Evolutionary conservation across 805 yeast genomes (phyloP).

Genomic region (Sporopachydermia quercuum): DNA sequence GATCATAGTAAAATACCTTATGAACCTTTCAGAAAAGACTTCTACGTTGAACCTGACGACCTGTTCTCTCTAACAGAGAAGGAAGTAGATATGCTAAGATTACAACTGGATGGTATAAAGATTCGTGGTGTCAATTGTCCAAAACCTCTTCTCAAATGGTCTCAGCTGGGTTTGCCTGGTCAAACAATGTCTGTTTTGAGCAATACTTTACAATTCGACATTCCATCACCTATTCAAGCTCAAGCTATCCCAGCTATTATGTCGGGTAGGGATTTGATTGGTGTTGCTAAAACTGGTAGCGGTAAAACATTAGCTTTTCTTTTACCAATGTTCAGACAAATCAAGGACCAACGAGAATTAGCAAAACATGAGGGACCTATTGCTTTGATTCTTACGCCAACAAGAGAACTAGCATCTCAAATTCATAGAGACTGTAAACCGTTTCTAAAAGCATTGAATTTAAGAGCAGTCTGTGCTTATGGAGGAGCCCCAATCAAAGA

Average conservation of each 20-base stretch:
- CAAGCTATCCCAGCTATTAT: conserved; percentile 85
- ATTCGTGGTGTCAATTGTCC: conserved; percentile 45
- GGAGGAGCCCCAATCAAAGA: conserved; percentile 79
- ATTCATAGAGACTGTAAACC: conserved; percentile 50
- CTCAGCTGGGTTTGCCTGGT: conserved; percentile 64
- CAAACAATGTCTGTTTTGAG: conserved; percentile 37
- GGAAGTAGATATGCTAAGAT: conserved; percentile 41
- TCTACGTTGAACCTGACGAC: conserved; percentile 49
- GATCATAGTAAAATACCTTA: conserved; percentile 31
- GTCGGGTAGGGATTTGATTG: conserved; percentile 82
- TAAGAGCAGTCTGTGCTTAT: conserved; percentile 64
- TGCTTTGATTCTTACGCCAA: conserved; percentile 74
- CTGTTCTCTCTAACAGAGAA: conserved; percentile 30
- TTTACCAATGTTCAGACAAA: conserved; percentile 72
- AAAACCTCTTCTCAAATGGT: conserved; percentile 62
- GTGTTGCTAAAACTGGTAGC: conserved; percentile 92
- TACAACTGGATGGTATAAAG: conserved; percentile 46
- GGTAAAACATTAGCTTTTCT: conserved; percentile 89
- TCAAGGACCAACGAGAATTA: conserved; percentile 52
- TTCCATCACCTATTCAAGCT: conserved; percentile 80
- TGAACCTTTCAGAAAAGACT: conserved; percentile 40
- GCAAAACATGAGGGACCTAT: conserved; percentile 48
- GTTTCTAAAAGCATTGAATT: conserved; percentile 35
- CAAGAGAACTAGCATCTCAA: conserved; percentile 83
- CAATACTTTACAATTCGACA: conserved; percentile 32